Conservation (phyloP, 176 grass and related monocot species). For the Oryza longistaminata region DNA sequence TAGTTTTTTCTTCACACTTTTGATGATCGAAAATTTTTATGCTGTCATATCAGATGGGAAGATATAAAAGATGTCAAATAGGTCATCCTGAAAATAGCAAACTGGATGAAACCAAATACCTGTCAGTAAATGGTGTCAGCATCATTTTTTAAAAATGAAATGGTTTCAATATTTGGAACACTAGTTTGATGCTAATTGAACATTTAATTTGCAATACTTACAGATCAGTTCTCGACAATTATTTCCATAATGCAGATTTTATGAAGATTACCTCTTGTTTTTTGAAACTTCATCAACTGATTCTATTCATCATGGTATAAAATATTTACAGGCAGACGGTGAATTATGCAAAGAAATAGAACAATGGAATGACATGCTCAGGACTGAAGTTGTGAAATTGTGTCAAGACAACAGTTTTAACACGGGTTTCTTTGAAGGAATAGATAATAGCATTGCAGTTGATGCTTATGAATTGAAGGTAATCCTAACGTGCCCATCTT, state of each 20-base stretch:
- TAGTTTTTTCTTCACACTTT: background rate
- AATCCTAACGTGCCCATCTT: conserved; percentile 1
- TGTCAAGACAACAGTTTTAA: conserved; percentile 90
- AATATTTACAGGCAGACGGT: conserved; percentile 56
- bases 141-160: background rate
- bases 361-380: conserved; percentile 89
- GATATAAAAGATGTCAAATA: background rate
- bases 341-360: conserved; percentile 95
- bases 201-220: background rate
- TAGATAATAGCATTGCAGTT: conserved; percentile 65
- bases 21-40: background rate
- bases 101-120: conserved; percentile 26
- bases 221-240: background rate
- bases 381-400: conserved; percentile 78
- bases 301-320: conserved; percentile 16
- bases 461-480: conserved; percentile 99
- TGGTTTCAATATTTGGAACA: background rate
- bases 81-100: background rate
- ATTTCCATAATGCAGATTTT: background rate
- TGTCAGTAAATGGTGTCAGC: background rate
- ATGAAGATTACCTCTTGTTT: conserved; percentile 11
- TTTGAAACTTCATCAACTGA: background rate
- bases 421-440: conserved; percentile 93
- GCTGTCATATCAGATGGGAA: background rate
- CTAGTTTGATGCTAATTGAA: conserved; percentile 7